Percentiles rank a stretch among this genome's conserved stretches.
These are phyloP conservation scores for Apiospora phragmitis DNA, from an alignment of 2,329 filamentous ascomycete genomes.

Conservation along the genomic window DNA sequence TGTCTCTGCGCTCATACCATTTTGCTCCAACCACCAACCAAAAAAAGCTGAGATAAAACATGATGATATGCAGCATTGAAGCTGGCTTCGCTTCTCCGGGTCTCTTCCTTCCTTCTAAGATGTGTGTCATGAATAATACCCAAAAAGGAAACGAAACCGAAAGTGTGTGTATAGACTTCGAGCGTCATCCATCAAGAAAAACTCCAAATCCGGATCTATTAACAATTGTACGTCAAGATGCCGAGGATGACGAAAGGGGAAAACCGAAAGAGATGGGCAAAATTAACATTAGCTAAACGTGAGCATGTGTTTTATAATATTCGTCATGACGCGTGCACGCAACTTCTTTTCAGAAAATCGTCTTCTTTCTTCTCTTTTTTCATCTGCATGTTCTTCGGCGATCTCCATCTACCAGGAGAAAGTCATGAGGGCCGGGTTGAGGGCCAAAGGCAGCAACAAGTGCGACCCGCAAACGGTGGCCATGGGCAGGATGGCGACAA, in stretches of 20 bases:
- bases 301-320: neutral
- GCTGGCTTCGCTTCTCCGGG: neutral
- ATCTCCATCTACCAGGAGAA: conserved; percentile 64
- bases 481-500: conserved; percentile 77
- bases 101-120: neutral
- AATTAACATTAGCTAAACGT: conserved; percentile 1
- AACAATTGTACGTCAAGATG: neutral
- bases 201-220: conserved; percentile 6
- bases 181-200: neutral
- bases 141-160: neutral
- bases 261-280: neutral
- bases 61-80: conserved; percentile 4
- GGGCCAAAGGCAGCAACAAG: conserved; percentile 68
- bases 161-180: neutral
- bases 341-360: neutral
- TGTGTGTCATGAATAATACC: neutral
- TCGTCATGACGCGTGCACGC: neutral
- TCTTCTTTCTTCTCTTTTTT: neutral
- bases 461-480: conserved; percentile 69
- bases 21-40: neutral
- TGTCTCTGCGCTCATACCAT: neutral
- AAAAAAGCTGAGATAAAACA: neutral
- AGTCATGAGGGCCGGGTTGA: conserved; percentile 80
- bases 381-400: neutral
- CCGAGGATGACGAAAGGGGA: neutral